Evolutionary conservation across 345 rosid genomes (phyloP).

Genomic region (Litchi chinensis): DNA sequence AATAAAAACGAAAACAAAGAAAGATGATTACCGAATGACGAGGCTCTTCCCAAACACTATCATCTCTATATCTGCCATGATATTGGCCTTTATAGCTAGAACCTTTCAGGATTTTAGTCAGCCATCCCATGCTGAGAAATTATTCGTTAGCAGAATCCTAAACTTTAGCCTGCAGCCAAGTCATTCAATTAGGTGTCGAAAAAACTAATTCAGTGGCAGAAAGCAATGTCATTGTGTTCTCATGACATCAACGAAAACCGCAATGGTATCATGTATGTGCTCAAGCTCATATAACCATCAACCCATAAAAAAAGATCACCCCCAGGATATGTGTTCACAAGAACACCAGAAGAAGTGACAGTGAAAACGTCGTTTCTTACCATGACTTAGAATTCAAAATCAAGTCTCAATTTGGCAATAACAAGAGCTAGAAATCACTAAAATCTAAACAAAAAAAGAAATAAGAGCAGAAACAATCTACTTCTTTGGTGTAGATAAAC

Average conservation of each 20-base stretch:
- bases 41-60: constrained; percentile 53
- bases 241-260: background rate
- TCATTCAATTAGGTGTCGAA: constrained; percentile 20
- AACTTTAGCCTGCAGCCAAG: constrained; percentile 42
- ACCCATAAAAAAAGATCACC: background rate
- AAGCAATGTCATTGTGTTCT: constrained; percentile 2
- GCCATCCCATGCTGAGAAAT: constrained; percentile 76
- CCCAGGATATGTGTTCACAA: background rate
- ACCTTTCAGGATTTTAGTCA: constrained; percentile 71
- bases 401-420: background rate
- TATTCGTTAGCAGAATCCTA: constrained; percentile 22
- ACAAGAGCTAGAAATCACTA: background rate
- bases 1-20: constrained; percentile 5
- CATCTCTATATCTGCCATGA: constrained; percentile 53
- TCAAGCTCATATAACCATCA: background rate
- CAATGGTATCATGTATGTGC: background rate
- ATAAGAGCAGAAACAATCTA: background rate
- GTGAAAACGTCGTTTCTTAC: background rate
- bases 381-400: background rate
- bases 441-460: background rate
- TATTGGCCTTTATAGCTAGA: constrained; percentile 56
- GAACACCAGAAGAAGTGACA: background rate
- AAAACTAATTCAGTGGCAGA: constrained; percentile 21
- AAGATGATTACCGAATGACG: constrained; percentile 61
- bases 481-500: background rate